Evolutionary conservation across 768 basidiomycete genomes (phyloP).

Genomic region (Naganishia randhawae): DNA sequence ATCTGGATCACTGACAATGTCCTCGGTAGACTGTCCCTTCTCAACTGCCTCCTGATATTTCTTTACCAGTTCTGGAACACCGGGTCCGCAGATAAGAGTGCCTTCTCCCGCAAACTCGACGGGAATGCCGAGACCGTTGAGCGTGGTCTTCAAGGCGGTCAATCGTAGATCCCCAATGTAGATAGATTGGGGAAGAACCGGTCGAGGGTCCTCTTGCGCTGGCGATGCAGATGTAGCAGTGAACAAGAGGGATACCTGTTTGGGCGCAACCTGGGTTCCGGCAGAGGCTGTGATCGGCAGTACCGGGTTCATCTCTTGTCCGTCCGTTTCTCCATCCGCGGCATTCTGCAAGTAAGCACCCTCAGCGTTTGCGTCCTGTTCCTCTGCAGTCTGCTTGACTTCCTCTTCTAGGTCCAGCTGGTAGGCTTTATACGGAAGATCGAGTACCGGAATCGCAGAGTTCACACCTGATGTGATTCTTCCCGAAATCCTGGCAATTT

Average conservation of each 20-base stretch:
- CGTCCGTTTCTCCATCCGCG: conserved; percentile 2
- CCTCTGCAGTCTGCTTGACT: not conserved
- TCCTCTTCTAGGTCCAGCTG: not conserved
- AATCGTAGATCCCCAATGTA: conserved; percentile 98
- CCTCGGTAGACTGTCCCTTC: conserved; percentile 33
- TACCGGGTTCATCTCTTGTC: conserved; percentile 16
- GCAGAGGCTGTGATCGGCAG: not conserved
- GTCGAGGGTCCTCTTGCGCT: conserved; percentile 42
- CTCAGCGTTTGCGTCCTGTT: conserved; percentile 11
- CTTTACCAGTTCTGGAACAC: conserved; percentile 53
- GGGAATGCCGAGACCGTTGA: conserved; percentile 70
- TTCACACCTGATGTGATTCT: conserved; percentile 78
- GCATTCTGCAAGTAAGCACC: conserved; percentile 7
- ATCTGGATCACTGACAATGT: conserved; percentile 29
- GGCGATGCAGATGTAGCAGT: conserved; percentile 18
- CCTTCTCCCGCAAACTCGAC: conserved; percentile 97
- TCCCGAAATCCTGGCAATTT: conserved; percentile 87
- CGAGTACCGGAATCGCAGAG: conserved; percentile 83
- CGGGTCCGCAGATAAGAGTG: conserved; percentile 71
- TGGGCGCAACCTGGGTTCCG: not conserved
- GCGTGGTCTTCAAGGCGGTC: conserved; percentile 75
- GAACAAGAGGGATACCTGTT: conserved; percentile 4
- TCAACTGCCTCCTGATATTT: conserved; percentile 57
- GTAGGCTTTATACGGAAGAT: conserved; percentile 47
- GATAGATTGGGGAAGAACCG: conserved; percentile 75